Percentiles rank a stretch among this genome's conserved stretches.
phyloP scores from a whole-genome alignment of 257 asterid genomes.

The Solanum chiquidenum region DNA sequence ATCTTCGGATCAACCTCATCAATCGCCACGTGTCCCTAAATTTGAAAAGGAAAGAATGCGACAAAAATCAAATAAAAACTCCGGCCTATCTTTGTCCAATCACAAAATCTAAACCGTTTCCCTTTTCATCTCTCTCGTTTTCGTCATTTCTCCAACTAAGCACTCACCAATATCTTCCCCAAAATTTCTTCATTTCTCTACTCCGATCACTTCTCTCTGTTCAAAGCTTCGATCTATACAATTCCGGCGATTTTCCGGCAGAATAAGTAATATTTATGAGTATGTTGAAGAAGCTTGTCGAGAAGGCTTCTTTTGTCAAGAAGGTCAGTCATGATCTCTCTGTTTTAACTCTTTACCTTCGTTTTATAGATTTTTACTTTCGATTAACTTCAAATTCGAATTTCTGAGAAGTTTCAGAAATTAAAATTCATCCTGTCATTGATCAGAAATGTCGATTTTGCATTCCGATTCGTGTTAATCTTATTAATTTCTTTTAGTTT shows the following conservation, averaged over 20 bases:
- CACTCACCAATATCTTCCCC: neutral
- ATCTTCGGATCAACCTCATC: slow-evolving; percentile 35
- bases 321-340: slow-evolving; percentile 32
- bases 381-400: neutral
- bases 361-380: neutral
- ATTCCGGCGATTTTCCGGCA: neutral
- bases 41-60: neutral
- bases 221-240: neutral
- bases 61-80: neutral
- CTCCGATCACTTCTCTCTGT: neutral
- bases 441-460: neutral
- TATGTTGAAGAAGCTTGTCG: slow-evolving; percentile 62
- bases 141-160: slow-evolving; percentile 5
- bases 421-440: neutral
- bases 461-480: neutral
- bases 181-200: neutral
- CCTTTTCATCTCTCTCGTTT: neutral
- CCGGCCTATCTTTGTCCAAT: neutral
- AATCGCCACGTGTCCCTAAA: slow-evolving; percentile 50
- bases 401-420: neutral
- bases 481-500: neutral
- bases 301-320: slow-evolving; percentile 68
- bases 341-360: neutral
- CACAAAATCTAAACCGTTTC: neutral
- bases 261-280: neutral